These are phyloP conservation scores for Ogataea saltuana DNA, from an alignment of 805 yeast genomes.

Conservation along the genomic window DNA sequence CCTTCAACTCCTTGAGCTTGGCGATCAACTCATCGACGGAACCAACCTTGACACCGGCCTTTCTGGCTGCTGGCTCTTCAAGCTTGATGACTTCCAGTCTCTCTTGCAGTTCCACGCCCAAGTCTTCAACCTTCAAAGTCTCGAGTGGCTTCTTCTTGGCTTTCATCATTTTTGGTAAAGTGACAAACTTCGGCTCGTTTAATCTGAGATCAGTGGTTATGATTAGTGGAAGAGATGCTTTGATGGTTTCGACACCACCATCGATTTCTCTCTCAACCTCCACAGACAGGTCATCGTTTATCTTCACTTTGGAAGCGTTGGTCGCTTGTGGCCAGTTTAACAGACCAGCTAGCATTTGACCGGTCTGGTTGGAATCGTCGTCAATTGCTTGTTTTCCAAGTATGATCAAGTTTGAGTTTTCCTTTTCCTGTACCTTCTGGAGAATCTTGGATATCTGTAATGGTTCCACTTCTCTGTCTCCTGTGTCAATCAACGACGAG, in stretches of 20 bases:
- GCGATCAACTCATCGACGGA: conserved; percentile 79
- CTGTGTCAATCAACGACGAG: conserved; percentile 78
- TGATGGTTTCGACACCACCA: conserved; percentile 86
- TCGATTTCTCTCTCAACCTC: conserved; percentile 90
- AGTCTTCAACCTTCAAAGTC: conserved; percentile 60
- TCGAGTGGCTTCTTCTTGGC: conserved; percentile 95
- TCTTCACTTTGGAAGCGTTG: conserved; percentile 81
- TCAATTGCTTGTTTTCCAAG: conserved; percentile 97
- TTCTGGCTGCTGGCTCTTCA: conserved; percentile 82
- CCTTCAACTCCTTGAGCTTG: conserved; percentile 76
- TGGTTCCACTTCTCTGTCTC: conserved; percentile 74
- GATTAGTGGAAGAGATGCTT: conserved; percentile 77
- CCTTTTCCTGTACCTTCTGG: conserved; percentile 66
- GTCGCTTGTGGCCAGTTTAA: conserved; percentile 97
- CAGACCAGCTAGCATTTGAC: conserved; percentile 93
- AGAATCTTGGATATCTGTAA: conserved; percentile 85
- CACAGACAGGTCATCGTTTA: conserved; percentile 58
- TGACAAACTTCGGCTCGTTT: conserved; percentile 94
- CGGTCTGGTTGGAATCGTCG: conserved; percentile 92
- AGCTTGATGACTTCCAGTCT: conserved; percentile 71
- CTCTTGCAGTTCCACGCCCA: conserved; percentile 63
- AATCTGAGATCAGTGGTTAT: conserved; percentile 92
- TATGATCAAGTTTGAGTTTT: conserved; percentile 74
- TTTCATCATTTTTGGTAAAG: conserved; percentile 95
- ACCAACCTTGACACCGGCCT: conserved; percentile 78